Conservation (phyloP, 1,284 basidiomycete genomes). For the Ceratobasidium sp. region DNA sequence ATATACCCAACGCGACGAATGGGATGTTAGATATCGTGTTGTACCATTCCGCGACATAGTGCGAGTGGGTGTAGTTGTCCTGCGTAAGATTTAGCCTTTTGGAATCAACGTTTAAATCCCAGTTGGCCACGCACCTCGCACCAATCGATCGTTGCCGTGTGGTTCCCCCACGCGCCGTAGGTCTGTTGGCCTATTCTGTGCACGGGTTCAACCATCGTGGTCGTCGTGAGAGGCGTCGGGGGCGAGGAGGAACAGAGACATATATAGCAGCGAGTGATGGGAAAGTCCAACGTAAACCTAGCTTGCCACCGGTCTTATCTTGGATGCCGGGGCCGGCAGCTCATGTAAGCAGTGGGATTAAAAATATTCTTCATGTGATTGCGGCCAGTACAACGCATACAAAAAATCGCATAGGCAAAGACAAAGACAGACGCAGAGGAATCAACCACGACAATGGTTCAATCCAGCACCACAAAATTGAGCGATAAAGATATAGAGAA, state of each 20-base stretch:
- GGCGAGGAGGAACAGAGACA: background rate
- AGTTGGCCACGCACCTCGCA: constrained; percentile 46
- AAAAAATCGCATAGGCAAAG: constrained; percentile 15
- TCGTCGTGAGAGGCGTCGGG: background rate
- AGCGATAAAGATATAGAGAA: constrained; percentile 83
- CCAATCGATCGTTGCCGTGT: constrained; percentile 49
- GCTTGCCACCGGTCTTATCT: constrained; percentile 1
- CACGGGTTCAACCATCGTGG: constrained; percentile 24
- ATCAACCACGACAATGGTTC: constrained; percentile 63
- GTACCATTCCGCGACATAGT: constrained; percentile 49
- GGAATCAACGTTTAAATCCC: background rate
- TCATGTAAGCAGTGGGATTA: background rate
- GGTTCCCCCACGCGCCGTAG: constrained; percentile 46
- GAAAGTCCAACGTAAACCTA: constrained; percentile 13
- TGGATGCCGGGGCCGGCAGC: constrained; percentile 12
- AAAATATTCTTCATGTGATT: constrained; percentile 39
- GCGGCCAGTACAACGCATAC: constrained; percentile 17
- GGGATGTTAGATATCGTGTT: constrained; percentile 50
- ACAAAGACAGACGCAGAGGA: background rate
- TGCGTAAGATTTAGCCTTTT: background rate
- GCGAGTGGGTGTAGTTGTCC: constrained; percentile 49
- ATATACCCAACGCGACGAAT: constrained; percentile 47
- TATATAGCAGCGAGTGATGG: constrained; percentile 14
- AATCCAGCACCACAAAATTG: constrained; percentile 87
- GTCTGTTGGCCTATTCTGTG: constrained; percentile 29